Conservation (phyloP, 495 filamentous ascomycete genomes). For the Chaetomidium leptoderma region DNA sequence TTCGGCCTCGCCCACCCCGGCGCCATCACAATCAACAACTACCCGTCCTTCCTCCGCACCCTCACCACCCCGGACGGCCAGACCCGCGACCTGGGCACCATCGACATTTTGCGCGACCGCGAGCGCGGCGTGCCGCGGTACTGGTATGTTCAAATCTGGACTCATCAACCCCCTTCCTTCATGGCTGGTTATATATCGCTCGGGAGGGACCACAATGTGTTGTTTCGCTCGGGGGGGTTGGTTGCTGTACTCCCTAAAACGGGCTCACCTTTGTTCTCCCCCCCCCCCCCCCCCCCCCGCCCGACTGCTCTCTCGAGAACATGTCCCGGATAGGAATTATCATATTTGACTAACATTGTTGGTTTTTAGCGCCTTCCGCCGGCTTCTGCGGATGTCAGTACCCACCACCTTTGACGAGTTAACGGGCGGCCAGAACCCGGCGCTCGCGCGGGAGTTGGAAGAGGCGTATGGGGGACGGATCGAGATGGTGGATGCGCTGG, state of each 20-base stretch:
- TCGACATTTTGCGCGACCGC: constrained; percentile 45
- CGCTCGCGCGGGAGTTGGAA: constrained; percentile 29
- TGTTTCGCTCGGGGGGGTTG: too few relatives aligned
- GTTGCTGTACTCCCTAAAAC: too few relatives aligned
- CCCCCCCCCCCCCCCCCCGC: too few relatives aligned
- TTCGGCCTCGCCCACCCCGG: constrained; percentile 47
- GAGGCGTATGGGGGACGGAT: constrained; percentile 34
- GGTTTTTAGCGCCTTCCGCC: constrained; percentile 42
- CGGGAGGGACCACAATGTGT: too few relatives aligned
- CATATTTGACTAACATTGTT: too few relatives aligned
- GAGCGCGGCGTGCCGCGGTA: constrained; percentile 47
- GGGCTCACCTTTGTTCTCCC: too few relatives aligned
- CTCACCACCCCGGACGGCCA: constrained; percentile 16
- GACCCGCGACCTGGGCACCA: constrained; percentile 36
- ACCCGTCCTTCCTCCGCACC: constrained; percentile 37
- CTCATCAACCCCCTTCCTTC: too few relatives aligned
- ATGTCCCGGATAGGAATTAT: too few relatives aligned
- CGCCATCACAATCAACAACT: constrained; percentile 42
- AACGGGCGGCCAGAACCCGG: constrained; percentile 34
- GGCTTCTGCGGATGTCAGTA: constrained; percentile 35
- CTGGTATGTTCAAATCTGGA: too few relatives aligned
- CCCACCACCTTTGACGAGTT: constrained; percentile 33
- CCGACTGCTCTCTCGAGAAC: too few relatives aligned
- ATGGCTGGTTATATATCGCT: too few relatives aligned
- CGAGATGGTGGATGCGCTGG: constrained; percentile 38